A percentile compares a stretch with the other conserved stretches of the same genome.
Conservation (phyloP, 2,329 filamentous ascomycete species). For the Epichloe uncinata region DNA sequence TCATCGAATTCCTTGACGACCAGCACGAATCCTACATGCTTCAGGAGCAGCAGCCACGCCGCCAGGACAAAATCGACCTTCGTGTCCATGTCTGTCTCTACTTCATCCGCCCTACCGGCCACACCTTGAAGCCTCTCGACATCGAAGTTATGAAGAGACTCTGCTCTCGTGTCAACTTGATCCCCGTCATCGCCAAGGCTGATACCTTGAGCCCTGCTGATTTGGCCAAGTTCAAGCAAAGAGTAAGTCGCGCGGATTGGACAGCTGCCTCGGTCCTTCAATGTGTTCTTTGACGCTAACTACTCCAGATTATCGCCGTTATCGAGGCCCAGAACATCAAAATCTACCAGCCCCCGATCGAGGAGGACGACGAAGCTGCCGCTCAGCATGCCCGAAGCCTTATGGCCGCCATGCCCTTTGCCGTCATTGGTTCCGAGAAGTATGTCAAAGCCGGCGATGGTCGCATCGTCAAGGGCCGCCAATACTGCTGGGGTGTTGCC, state of each 20-base stretch:
- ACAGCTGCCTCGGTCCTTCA: background rate
- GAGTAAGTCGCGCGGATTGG: constrained; percentile 43
- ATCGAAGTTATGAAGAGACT: constrained; percentile 99
- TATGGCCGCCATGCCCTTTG: constrained; percentile 96
- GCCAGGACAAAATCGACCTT: constrained; percentile 97
- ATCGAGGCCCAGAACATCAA: constrained; percentile 99
- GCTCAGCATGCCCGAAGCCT: constrained; percentile 88
- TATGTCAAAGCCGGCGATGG: constrained; percentile 94
- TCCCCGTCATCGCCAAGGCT: constrained; percentile 96
- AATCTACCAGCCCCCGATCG: constrained; percentile 95
- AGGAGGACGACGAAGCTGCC: constrained; percentile 95
- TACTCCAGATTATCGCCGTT: constrained; percentile 68
- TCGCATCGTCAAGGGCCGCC: constrained; percentile 95
- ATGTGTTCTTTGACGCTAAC: constrained; percentile 6
- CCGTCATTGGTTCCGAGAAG: constrained; percentile 97
- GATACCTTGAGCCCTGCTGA: constrained; percentile 92
- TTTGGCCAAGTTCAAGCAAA: constrained; percentile 85
- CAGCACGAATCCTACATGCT: constrained; percentile 99
- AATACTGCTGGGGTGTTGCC: constrained; percentile 98
- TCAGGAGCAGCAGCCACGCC: constrained; percentile 97
- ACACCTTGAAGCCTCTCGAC: constrained; percentile 95
- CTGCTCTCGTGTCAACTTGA: constrained; percentile 94
- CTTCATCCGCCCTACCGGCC: constrained; percentile 97
- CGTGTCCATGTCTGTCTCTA: constrained; percentile 97
- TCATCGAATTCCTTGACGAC: constrained; percentile 99